These are phyloP conservation scores for Lantana camara DNA, from an alignment of 257 asterid genomes.

Conservation along the genomic window DNA sequence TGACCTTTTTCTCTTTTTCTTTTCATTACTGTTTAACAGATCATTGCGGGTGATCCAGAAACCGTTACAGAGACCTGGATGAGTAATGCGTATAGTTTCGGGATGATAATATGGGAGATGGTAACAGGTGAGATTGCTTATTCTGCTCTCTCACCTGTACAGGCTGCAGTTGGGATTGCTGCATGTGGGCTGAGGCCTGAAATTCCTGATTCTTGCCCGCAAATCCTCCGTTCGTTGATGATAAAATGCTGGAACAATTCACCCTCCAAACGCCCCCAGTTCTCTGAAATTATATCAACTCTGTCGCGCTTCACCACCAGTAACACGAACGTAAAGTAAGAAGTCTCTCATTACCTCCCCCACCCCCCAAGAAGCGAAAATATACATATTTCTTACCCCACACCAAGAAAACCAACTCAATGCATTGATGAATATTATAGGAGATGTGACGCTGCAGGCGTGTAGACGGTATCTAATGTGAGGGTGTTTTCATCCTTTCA, in stretches of 20 bases:
- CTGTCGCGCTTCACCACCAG: slow-evolving; percentile 50
- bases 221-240: slow-evolving; percentile 68
- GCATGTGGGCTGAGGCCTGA: slow-evolving; percentile 99
- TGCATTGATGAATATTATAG: too few relatives aligned
- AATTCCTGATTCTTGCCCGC: slow-evolving; percentile 86
- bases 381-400: not conserved
- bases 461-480: not conserved
- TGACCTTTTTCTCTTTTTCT: slow-evolving; percentile 1
- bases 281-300: slow-evolving; percentile 66
- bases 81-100: slow-evolving; percentile 94
- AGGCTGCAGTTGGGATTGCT: slow-evolving; percentile 98
- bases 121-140: slow-evolving; percentile 87
- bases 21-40: slow-evolving; percentile 43
- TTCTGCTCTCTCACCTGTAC: slow-evolving; percentile 95
- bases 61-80: slow-evolving; percentile 88
- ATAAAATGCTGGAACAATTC: slow-evolving; percentile 82
- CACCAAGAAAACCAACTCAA: not conserved
- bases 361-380: slow-evolving; percentile 25
- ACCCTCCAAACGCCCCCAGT: slow-evolving; percentile 90
- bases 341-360: slow-evolving; percentile 22
- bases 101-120: slow-evolving; percentile 95
- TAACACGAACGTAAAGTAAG: slow-evolving; percentile 47
- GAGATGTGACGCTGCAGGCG: not conserved
- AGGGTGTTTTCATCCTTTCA: not conserved
- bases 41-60: slow-evolving; percentile 97